Evolutionary conservation across 257 asterid species (phyloP).

Genomic region (Solanum chiquidenum): DNA sequence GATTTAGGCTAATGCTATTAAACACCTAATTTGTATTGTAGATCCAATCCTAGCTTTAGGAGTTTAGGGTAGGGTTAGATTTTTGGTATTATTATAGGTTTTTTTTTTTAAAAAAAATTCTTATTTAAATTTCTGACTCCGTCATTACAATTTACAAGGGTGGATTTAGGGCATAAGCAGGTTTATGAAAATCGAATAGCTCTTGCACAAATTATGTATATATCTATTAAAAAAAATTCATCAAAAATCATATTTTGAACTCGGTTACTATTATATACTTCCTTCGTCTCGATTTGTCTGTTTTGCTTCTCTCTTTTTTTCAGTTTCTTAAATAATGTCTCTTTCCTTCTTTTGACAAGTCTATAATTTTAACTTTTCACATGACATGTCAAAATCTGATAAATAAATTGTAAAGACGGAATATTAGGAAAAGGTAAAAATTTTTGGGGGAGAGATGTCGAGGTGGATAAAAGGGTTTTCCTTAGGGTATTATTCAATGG

Average conservation of each 20-base stretch:
- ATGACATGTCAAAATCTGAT: neutral
- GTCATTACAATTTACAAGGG: neutral
- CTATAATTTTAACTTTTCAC: neutral
- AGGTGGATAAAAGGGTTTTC: slow-evolving; percentile 39
- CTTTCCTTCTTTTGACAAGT: neutral
- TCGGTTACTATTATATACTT: neutral
- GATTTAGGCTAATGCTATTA: neutral
- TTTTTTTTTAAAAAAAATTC: too few species aligned
- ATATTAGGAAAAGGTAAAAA: neutral
- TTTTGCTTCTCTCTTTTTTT: fast-evolving
- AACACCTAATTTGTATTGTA: neutral
- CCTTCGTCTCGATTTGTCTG: neutral
- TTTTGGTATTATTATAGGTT: neutral
- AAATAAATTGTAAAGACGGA: neutral
- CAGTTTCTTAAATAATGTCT: neutral
- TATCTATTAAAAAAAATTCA: neutral
- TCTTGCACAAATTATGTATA: neutral
- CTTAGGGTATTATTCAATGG: slow-evolving; percentile 31
- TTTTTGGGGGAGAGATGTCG: slow-evolving; percentile 5
- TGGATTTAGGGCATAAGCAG: neutral
- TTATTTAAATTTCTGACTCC: neutral
- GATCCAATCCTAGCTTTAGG: neutral
- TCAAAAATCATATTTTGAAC: neutral
- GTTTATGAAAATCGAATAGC: neutral
- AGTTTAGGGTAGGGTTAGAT: neutral